Evolutionary conservation across 1,139 yeast species (phyloP).

Genomic region (Blastobotrys elegans): DNA sequence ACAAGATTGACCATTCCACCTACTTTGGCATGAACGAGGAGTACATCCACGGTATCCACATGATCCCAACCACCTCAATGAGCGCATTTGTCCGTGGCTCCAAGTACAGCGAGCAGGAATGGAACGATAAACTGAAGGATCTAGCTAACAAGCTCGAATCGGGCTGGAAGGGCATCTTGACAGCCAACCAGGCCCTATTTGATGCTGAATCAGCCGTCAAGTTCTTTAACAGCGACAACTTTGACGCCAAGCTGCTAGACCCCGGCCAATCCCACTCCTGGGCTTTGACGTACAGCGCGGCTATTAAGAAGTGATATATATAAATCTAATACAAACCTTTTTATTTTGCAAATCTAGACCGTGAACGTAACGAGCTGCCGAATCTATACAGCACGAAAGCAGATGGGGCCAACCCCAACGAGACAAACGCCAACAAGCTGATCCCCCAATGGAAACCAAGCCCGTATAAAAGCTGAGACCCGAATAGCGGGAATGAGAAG

Average conservation of each 20-base stretch:
- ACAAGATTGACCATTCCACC: conserved; percentile 84
- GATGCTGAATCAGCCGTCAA: conserved; percentile 59
- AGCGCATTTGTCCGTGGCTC: conserved; percentile 70
- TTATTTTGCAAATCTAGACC: conserved; percentile 9
- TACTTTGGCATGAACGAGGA: conserved; percentile 69
- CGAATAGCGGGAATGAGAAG: conserved; percentile 65
- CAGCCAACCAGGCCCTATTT: conserved; percentile 65
- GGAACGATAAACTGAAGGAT: conserved; percentile 49
- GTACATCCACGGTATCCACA: conserved; percentile 89
- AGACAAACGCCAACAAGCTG: conserved; percentile 41
- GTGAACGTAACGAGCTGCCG: conserved; percentile 10
- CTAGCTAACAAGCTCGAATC: conserved; percentile 52
- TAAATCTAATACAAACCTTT: neutral
- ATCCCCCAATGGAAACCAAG: conserved; percentile 59
- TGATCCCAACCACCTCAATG: conserved; percentile 80
- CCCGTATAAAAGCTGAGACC: conserved; percentile 48
- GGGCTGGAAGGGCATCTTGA: conserved; percentile 85
- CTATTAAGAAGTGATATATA: conserved; percentile 19
- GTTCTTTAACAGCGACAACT: conserved; percentile 56
- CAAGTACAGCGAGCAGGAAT: conserved; percentile 67
- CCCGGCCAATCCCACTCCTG: conserved; percentile 88
- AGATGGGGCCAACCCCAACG: conserved; percentile 21
- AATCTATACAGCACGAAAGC: conserved; percentile 19
- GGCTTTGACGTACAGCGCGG: conserved; percentile 75
- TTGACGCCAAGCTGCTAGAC: conserved; percentile 55